Base-by-base conservation (phyloP, 2,329 filamentous ascomycete species). In the Karstenula rhodostoma region DNA sequence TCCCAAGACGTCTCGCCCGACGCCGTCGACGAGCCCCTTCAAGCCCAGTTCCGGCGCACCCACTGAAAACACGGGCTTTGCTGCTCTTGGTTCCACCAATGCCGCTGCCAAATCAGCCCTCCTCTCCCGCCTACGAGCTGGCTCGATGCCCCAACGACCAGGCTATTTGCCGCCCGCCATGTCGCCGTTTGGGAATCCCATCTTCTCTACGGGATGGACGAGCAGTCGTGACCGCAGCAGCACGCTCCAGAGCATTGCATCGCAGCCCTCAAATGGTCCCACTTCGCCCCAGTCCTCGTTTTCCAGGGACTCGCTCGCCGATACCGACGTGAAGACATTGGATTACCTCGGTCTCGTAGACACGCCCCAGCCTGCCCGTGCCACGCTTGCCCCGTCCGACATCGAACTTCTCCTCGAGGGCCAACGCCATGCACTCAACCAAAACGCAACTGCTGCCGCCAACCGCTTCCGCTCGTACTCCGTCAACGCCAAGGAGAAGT, bases 401-500 rank as follows among this genome's bases (percentile, higher is more conserved):
- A 65, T 84, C 78, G 76, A 86, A 79, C 68, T 81, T 44, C 72
- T 83, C 6, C 70, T 81, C 42, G 82, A 84, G 58, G 83, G 84
- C 57, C 83, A 85, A 58, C 79, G 84, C 57, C 75, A 83, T 60
- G 89, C 90, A 47, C 91, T 73, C 58, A 74, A 67, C 61, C 75
- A 73, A 47, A 76, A 91, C 72, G 86, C 92, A 67, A 90, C 89
- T 65, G 91, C 87, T 74, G 91, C 77, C 46, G 85, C 90, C 47
- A 98, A 91, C 77, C 89, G 95, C 55, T 96, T 98, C 83, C 89
- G 95, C 49, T 99, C 95, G 1, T 98, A 97, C 78, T 99, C 95
- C 0, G 95, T 99, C 66, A 99, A 99, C 78, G 96, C 96, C 58
- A 97, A 96, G 79, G 94, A 98, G 77, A 96, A 95, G 77, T 98